Conservation (phyloP, 2,329 filamentous ascomycete genomes). For the Aspergillus sojae region DNA sequence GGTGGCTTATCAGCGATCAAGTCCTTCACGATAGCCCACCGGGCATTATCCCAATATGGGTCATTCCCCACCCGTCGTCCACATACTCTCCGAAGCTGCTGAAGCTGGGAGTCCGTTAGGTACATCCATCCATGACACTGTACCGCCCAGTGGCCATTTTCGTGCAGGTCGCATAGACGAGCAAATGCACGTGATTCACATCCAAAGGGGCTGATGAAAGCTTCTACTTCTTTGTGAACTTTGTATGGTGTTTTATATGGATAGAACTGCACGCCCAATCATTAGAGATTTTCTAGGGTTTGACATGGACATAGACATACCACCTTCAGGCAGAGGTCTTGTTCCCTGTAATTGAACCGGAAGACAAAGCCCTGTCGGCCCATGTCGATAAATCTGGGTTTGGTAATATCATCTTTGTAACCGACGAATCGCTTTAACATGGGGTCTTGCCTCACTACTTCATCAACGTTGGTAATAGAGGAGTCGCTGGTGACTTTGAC, state of each 20-base stretch:
- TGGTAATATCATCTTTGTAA: neutral
- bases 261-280: neutral
- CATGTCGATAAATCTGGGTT: neutral
- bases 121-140: slow-evolving; percentile 6
- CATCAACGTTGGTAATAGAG: no score
- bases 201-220: neutral
- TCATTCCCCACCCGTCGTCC: neutral
- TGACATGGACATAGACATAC: neutral
- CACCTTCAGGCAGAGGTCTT: neutral
- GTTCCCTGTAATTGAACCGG: neutral
- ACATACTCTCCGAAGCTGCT: neutral
- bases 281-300: no score
- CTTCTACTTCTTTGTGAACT: neutral
- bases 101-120: neutral
- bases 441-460: neutral
- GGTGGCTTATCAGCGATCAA: neutral
- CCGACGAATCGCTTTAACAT: slow-evolving; percentile 1
- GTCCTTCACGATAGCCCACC: slow-evolving; percentile 8
- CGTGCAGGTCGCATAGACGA: slow-evolving; percentile 1
- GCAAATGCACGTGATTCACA: slow-evolving; percentile 4
- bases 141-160: slow-evolving; percentile 3
- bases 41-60: neutral
- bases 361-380: neutral
- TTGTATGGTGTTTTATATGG: neutral
- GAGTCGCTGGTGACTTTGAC: no score